Evolutionary conservation across 495 filamentous ascomycete species (phyloP), one percentile per base, ranked within the genome.

Genomic region (Podospora pseudopauciseta): DNA sequence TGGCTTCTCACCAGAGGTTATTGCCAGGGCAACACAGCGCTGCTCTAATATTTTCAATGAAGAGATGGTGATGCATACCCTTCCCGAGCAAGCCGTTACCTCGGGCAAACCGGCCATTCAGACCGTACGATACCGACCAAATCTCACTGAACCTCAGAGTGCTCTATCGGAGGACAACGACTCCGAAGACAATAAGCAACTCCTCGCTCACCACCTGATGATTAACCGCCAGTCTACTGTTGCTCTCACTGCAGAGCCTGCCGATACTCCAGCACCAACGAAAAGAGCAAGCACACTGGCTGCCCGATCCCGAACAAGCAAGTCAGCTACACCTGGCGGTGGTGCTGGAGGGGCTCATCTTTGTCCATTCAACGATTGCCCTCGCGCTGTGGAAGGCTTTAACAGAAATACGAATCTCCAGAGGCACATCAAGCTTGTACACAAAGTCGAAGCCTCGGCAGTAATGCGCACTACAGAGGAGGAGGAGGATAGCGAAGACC

Each of bases 41-140:
- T 97, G 93, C 73, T 83, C 87, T 1, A 82, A 83, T 34, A 79
- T 97, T 0, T 93, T 95, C 72, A 83, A 82, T 0, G 84, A 92
- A 75, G 80, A 84, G 20, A 89, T 91, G 81, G 72, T 72, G 5
- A 86, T 92, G 71, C 82, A 85, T 57, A 86, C 79, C 0, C 76
- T 91, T 49, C 67, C 75, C 27, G 87, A 90, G 71, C 75, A 67
- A 20, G 76, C 76, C 13, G 71, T 65, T 65, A 63, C 26, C 19
- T 73, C 70, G 5, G 65, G 62, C 63, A 60, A 72, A 20, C 20
- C 32, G 3, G 53, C 55, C 2, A 60, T 68, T 0, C 60, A 60
- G 28, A 65, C 68, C 63, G 72, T 64, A 30, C 74, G 44, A 0
- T 84, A 84, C 57, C 65, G 49, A 0, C 81, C 83, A 0, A 81